Conservation (phyloP, 208 protist genomes). For the Perkinsela sp. region DNA sequence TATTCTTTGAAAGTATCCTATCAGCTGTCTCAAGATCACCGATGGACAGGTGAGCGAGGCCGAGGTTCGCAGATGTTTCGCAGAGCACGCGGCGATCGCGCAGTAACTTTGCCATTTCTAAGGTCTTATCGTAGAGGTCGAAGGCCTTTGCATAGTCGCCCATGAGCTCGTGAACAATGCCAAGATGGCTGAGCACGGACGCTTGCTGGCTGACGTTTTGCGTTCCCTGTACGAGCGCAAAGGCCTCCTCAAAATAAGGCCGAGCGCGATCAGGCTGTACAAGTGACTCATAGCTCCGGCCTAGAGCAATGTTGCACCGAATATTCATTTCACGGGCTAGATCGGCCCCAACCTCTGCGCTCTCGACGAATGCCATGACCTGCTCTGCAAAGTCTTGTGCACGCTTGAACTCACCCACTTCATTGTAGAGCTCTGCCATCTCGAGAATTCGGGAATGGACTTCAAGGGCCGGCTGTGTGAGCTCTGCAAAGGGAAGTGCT, state of each 20-base stretch:
- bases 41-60: not conserved
- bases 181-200: not conserved
- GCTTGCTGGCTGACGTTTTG: not conserved
- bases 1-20: not conserved
- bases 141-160: not conserved
- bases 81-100: not conserved
- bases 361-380: not conserved
- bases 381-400: not conserved
- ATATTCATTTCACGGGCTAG: no score
- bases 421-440: not conserved
- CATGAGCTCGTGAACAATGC: not conserved
- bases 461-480: not conserved
- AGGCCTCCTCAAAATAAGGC: not conserved
- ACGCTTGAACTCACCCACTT: not conserved
- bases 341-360: not conserved
- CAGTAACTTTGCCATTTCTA: not conserved
- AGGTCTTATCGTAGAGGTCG: not conserved
- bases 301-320: not conserved
- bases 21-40: not conserved
- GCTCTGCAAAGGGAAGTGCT: not conserved
- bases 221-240: not conserved
- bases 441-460: not conserved
- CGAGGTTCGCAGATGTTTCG: conserved; percentile 1
- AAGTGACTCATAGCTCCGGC: not conserved
- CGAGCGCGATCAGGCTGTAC: not conserved